Conservation (phyloP, 768 basidiomycete genomes). For the Vishniacozyma victoriae region DNA sequence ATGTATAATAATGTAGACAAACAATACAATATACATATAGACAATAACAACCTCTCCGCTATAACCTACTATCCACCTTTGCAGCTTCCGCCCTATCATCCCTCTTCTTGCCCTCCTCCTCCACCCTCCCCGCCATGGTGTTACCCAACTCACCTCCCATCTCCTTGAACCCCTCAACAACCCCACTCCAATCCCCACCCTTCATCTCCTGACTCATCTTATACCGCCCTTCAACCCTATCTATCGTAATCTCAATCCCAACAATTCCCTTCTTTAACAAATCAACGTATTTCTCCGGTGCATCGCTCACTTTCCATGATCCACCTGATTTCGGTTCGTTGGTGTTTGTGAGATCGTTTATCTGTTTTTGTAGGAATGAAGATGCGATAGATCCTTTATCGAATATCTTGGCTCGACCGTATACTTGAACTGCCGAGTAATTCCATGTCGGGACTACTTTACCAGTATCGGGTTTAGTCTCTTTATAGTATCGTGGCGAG, state of each 20-base stretch:
- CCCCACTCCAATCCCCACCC: constrained; percentile 41
- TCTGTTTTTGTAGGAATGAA: constrained; percentile 33
- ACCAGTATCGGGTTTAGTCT: constrained; percentile 41
- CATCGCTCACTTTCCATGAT: constrained; percentile 39
- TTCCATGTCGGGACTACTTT: constrained; percentile 48
- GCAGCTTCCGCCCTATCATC: too few relatives aligned
- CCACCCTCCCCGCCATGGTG: constrained; percentile 24
- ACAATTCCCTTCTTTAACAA: constrained; percentile 42
- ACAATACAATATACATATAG: too few relatives aligned
- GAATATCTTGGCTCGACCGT: constrained; percentile 36
- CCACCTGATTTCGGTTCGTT: neutral
- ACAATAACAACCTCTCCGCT: too few relatives aligned
- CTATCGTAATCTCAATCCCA: constrained; percentile 42
- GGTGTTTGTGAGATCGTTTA: constrained; percentile 29
- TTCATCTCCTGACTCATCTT: constrained; percentile 41
- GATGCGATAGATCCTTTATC: constrained; percentile 4
- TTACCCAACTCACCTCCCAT: constrained; percentile 27
- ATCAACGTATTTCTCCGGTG: constrained; percentile 38
- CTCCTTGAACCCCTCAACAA: constrained; percentile 36
- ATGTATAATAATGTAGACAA: too few relatives aligned
- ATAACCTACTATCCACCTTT: too few relatives aligned
- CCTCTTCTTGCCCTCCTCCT: constrained; percentile 1
- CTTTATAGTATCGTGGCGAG: constrained; percentile 41
- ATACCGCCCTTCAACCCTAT: constrained; percentile 41
- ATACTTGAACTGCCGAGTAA: constrained; percentile 44